Percentiles rank a stretch among this genome's conserved stretches.
These are phyloP conservation scores for Cryphonectria carpinicola DNA, from an alignment of 2,329 filamentous ascomycete genomes.

Conservation along the genomic window DNA sequence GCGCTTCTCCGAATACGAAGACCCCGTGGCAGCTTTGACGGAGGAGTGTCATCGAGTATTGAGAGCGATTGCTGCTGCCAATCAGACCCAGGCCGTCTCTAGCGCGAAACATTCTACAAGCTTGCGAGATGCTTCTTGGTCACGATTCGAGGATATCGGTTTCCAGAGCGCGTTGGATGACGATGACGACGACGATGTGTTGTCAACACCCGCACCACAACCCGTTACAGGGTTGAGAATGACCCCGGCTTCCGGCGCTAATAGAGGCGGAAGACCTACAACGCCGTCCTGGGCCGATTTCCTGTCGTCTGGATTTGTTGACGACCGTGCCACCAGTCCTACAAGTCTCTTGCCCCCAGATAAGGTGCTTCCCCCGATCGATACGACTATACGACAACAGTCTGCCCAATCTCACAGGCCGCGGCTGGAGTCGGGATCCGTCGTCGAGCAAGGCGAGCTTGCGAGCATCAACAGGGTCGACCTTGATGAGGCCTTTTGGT, in stretches of 20 bases:
- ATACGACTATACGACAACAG: slow-evolving; percentile 70
- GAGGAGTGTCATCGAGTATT: slow-evolving; percentile 94
- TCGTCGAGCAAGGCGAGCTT: slow-evolving; percentile 87
- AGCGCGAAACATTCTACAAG: slow-evolving; percentile 73
- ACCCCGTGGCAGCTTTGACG: slow-evolving; percentile 84
- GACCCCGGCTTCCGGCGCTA: slow-evolving; percentile 69
- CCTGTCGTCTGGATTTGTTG: slow-evolving; percentile 87
- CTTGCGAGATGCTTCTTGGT: slow-evolving; percentile 88
- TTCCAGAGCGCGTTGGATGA: slow-evolving; percentile 79
- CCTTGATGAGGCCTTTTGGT: slow-evolving; percentile 97
- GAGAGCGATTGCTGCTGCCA: slow-evolving; percentile 83
- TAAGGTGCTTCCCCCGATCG: slow-evolving; percentile 86
- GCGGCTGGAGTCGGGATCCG: slow-evolving; percentile 67
- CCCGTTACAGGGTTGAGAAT: slow-evolving; percentile 60
- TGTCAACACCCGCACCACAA: slow-evolving; percentile 31
- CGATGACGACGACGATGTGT: slow-evolving; percentile 66
- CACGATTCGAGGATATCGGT: slow-evolving; percentile 92
- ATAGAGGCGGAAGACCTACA: slow-evolving; percentile 74
- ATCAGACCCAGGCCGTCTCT: slow-evolving; percentile 75
- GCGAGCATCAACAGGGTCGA: slow-evolving; percentile 87
- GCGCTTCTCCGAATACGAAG: slow-evolving; percentile 84
- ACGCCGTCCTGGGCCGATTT: slow-evolving; percentile 99
- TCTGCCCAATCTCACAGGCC: slow-evolving; percentile 86
- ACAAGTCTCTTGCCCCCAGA: slow-evolving; percentile 83
- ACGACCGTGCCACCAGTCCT: slow-evolving; percentile 67